phyloP scores from a whole-genome alignment of 176 grass and related monocot species.

The Phyllostachys edulis region DNA sequence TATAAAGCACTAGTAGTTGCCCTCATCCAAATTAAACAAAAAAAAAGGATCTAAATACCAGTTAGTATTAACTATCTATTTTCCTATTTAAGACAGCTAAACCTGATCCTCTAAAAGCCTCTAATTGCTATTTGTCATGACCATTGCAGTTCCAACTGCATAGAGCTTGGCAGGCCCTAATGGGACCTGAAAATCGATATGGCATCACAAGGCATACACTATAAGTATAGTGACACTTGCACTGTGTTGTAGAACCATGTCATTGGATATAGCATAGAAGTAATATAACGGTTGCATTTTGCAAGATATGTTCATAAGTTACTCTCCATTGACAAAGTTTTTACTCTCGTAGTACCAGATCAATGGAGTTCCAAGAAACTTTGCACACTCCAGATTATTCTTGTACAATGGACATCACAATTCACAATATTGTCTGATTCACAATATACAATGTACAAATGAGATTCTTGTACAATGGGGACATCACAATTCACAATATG shows the following conservation, averaged over 20 bases:
- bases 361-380: no score
- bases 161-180: neutral
- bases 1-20: neutral
- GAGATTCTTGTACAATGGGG: no score
- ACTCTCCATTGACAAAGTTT: no score
- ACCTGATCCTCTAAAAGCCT: neutral
- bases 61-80: neutral
- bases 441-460: no score
- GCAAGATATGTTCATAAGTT: no score
- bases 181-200: neutral
- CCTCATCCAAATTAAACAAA: neutral
- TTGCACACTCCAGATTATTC: no score
- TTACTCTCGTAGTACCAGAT: no score
- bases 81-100: conserved; percentile 14
- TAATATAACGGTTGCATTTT: conserved; percentile 29
- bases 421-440: no score
- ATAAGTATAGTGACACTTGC: neutral
- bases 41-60: neutral
- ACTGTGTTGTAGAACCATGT: conserved; percentile 19
- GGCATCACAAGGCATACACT: neutral
- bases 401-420: no score
- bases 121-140: neutral
- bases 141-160: conserved; percentile 4
- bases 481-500: no score
- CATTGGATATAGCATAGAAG: conserved; percentile 16